Evolutionary conservation across 1,139 yeast species (phyloP).

Genomic region (Saccharomyces pastorianus): DNA sequence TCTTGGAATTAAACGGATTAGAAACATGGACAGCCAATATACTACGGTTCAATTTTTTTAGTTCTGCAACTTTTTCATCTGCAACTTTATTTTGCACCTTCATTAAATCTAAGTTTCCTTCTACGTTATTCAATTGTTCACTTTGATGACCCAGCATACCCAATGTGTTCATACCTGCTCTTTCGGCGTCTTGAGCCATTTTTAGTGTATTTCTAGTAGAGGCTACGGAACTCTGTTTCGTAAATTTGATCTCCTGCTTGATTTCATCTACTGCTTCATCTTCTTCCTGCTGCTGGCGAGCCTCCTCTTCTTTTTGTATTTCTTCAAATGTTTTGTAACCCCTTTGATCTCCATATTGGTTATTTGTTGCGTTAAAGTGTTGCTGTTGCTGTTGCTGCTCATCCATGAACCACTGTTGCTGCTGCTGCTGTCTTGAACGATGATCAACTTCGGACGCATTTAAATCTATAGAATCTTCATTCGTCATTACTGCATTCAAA

Average conservation of each 20-base stretch:
- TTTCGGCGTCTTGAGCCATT: slow-evolving; percentile 89
- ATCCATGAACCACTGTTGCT: slow-evolving; percentile 6
- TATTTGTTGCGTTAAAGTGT: slow-evolving; percentile 12
- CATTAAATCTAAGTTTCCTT: slow-evolving; percentile 66
- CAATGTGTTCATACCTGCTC: slow-evolving; percentile 78
- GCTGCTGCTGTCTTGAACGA: slow-evolving; percentile 11
- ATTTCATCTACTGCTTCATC: slow-evolving; percentile 88
- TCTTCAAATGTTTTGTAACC: slow-evolving; percentile 31
- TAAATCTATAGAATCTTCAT: slow-evolving; percentile 21
- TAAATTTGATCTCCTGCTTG: slow-evolving; percentile 74
- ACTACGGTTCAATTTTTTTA: slow-evolving; percentile 71
- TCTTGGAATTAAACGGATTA: slow-evolving; percentile 82
- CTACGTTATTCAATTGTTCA: slow-evolving; percentile 73
- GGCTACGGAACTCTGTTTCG: slow-evolving; percentile 80
- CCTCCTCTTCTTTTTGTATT: slow-evolving; percentile 37
- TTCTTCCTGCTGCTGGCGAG: slow-evolving; percentile 49
- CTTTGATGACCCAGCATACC: slow-evolving; percentile 92
- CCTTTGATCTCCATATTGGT: slow-evolving; percentile 7
- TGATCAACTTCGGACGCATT: slow-evolving; percentile 18
- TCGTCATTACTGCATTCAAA: slow-evolving; percentile 18
- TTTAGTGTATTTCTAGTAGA: slow-evolving; percentile 79
- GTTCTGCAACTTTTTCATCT: slow-evolving; percentile 73
- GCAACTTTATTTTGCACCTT: slow-evolving; percentile 79
- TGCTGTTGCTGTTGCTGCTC: slow-evolving; percentile 8
- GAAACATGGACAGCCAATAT: slow-evolving; percentile 73